A percentile compares a stretch with the other conserved stretches of the same genome.
Conservation (phyloP, 345 rosid species). For the Euclidium syriacum region DNA sequence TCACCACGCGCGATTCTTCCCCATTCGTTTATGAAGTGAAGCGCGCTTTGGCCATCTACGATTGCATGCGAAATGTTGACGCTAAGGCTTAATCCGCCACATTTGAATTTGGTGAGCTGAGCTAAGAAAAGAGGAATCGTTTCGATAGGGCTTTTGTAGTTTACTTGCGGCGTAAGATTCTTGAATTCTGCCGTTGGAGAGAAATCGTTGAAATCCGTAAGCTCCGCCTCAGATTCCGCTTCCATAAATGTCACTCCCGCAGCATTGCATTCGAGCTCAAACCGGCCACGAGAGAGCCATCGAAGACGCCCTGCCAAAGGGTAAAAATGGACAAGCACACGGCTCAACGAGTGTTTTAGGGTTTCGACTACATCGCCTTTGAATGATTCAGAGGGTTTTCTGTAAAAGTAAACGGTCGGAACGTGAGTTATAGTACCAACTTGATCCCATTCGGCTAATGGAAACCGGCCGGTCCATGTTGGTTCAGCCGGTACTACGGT, state of each 20-base stretch:
- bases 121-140: conserved; percentile 43
- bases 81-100: conserved; percentile 48
- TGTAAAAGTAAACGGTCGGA: conserved; percentile 59
- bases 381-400: conserved; percentile 27
- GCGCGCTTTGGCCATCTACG: conserved; percentile 54
- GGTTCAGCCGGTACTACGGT: conserved; percentile 41
- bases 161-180: conserved; percentile 41
- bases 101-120: conserved; percentile 49
- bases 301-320: conserved; percentile 57
- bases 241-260: conserved; percentile 35
- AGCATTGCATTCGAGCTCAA: conserved; percentile 45
- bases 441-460: conserved; percentile 54
- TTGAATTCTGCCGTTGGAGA: conserved; percentile 29
- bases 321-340: conserved; percentile 41
- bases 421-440: conserved; percentile 50
- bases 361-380: conserved; percentile 24
- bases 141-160: conserved; percentile 36
- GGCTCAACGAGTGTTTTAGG: conserved; percentile 38
- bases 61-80: conserved; percentile 46
- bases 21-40: conserved; percentile 54
- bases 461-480: conserved; percentile 35
- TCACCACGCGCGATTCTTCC: conserved; percentile 44
- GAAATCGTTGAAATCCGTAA: conserved; percentile 39
- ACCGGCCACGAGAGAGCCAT: conserved; percentile 44
- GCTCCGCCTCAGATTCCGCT: conserved; percentile 37